A percentile compares a stretch with the other conserved stretches of the same genome.
phyloP scores from a whole-genome alignment of 805 yeast species.

The Candida sphagnicola region DNA sequence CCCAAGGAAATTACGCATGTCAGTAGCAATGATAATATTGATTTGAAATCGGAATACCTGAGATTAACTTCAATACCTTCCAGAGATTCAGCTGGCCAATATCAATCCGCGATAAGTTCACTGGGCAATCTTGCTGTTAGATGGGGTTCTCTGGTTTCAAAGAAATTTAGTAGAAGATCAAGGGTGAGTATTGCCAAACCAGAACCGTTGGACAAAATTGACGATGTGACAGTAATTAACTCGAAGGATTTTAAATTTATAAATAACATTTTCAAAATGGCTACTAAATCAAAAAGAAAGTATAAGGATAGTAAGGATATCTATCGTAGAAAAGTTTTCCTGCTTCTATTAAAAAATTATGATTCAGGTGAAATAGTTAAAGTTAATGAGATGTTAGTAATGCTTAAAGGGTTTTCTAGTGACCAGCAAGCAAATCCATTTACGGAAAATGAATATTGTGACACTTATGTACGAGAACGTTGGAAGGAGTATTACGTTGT shows the following conservation, averaged over 20 bases:
- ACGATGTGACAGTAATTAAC: conserved; percentile 5
- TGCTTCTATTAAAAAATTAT: conserved; percentile 25
- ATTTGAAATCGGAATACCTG: neutral
- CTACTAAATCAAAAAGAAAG: conserved; percentile 19
- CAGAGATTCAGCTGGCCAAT: neutral
- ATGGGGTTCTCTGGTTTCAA: conserved; percentile 3
- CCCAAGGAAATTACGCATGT: no score
- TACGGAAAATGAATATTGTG: conserved; percentile 48
- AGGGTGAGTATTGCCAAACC: conserved; percentile 1
- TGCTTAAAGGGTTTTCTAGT: conserved; percentile 43
- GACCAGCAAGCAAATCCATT: conserved; percentile 18
- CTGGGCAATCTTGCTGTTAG: neutral
- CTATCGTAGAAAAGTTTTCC: conserved; percentile 16
- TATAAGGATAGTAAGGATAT: conserved; percentile 10
- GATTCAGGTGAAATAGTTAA: conserved; percentile 61
- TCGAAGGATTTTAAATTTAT: conserved; percentile 13
- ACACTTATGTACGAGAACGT: conserved; percentile 57
- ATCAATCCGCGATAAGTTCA: neutral
- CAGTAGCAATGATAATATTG: neutral
- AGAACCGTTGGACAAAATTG: conserved; percentile 1
- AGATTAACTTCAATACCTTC: neutral
- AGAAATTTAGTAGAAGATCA: neutral
- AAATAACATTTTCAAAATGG: conserved; percentile 20
- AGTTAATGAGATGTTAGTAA: conserved; percentile 65
- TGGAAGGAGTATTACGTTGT: conserved; percentile 82